Conservation (phyloP, 352 stramenopile species). For the Elongisporangium senticosum region DNA sequence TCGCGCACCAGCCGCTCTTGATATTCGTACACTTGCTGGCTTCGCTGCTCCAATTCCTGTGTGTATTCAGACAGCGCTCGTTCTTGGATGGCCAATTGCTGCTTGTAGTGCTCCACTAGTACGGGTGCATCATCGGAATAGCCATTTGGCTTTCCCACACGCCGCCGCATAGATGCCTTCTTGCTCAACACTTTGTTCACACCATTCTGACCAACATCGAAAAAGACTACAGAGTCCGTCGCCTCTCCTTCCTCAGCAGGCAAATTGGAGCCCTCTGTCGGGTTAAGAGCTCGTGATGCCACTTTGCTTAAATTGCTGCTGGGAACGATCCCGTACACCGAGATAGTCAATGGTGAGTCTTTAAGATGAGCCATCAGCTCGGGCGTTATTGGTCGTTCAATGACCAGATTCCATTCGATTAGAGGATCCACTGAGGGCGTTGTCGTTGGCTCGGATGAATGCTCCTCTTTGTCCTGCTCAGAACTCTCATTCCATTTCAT, state of each 20-base stretch:
- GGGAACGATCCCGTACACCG: conserved; percentile 63
- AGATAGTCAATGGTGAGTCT: conserved; percentile 46
- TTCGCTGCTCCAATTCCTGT: conserved; percentile 53
- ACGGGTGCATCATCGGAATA: conserved; percentile 18
- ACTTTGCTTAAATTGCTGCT: conserved; percentile 75
- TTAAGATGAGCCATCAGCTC: conserved; percentile 41
- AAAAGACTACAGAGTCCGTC: conserved; percentile 37
- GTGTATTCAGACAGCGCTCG: conserved; percentile 53
- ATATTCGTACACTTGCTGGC: conserved; percentile 34
- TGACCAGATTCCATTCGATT: conserved; percentile 47
- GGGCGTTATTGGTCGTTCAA: conserved; percentile 48
- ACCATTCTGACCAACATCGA: conserved; percentile 38
- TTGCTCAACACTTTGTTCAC: conserved; percentile 32
- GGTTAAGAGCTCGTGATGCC: conserved; percentile 38
- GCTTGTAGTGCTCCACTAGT: conserved; percentile 32
- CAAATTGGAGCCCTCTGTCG: conserved; percentile 11
- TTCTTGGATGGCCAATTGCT: conserved; percentile 52
- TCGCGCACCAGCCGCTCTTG: conserved; percentile 28
- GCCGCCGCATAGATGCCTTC: conserved; percentile 40
- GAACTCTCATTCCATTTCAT: conserved; percentile 33
- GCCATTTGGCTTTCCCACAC: conserved; percentile 16
- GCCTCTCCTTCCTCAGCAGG: conserved; percentile 17
- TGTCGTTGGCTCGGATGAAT: conserved; percentile 37
- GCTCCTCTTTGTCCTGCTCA: conserved; percentile 14
- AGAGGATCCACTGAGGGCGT: conserved; percentile 52